phyloP scores from a whole-genome alignment of 2,329 filamentous ascomycete genomes.

The Xylaria sp. region DNA sequence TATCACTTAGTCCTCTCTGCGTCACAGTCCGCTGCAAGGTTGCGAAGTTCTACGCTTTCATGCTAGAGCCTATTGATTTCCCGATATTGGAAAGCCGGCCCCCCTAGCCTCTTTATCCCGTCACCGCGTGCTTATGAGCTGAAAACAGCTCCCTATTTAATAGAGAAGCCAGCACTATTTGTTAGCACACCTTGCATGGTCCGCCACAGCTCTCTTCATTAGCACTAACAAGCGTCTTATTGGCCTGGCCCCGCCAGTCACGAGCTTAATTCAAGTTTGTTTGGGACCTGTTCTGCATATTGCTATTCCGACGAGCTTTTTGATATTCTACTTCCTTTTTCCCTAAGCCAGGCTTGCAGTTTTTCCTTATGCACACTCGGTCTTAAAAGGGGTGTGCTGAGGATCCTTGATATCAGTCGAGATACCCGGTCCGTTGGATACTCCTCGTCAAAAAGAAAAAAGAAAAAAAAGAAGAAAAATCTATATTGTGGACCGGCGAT shows the following conservation, averaged over 20 bases:
- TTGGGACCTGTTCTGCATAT: constrained; percentile 1
- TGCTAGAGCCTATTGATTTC: constrained; percentile 23
- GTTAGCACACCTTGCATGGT: constrained; percentile 29
- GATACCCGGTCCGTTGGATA: constrained; percentile 16
- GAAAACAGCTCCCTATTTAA: constrained; percentile 22
- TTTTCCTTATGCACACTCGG: constrained; percentile 14
- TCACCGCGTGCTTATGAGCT: constrained; percentile 11
- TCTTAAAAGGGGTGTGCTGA: neutral
- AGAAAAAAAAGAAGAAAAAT: constrained; percentile 17
- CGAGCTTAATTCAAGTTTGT: constrained; percentile 18
- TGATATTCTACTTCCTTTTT: neutral
- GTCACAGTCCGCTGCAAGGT: constrained; percentile 11
- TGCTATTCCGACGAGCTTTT: constrained; percentile 15
- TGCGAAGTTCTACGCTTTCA: constrained; percentile 18
- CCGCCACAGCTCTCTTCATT: constrained; percentile 15
- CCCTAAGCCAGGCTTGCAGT: neutral
- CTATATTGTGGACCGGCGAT: constrained; percentile 19
- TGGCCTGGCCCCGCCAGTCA: constrained; percentile 9
- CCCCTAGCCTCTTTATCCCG: constrained; percentile 11
- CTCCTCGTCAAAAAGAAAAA: constrained; percentile 7
- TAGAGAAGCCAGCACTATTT: constrained; percentile 22
- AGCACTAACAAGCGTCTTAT: constrained; percentile 10
- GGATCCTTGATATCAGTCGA: neutral
- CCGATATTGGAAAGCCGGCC: constrained; percentile 24
- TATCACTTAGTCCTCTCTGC: constrained; percentile 13